Conservation (phyloP, 2,329 filamentous ascomycete species). For the Hymenoscyphus fraxineus region DNA sequence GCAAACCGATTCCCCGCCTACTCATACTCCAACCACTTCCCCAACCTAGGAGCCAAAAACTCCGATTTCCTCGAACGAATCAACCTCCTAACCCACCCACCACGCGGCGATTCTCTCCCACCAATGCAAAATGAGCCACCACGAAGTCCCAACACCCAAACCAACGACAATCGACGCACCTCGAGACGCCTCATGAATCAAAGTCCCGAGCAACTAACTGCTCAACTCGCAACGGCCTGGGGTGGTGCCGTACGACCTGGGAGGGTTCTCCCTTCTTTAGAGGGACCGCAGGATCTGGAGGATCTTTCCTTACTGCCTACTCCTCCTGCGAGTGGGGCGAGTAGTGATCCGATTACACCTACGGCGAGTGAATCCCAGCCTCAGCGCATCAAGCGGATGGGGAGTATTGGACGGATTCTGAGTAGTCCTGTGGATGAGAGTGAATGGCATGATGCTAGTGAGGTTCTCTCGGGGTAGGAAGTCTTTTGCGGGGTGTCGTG, state of each 20-base stretch:
- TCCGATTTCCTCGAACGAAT: slow-evolving; percentile 9
- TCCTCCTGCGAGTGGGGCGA: slow-evolving; percentile 19
- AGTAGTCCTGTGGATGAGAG: slow-evolving; percentile 15
- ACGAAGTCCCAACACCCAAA: not conserved
- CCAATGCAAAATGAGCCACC: slow-evolving; percentile 13
- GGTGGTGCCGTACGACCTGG: not conserved
- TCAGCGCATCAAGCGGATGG: slow-evolving; percentile 26
- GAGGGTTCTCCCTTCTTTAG: not conserved
- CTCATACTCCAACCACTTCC: slow-evolving; percentile 18
- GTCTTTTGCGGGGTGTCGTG: no score
- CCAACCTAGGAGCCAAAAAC: slow-evolving; percentile 17
- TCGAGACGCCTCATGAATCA: not conserved
- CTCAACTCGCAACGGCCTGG: not conserved
- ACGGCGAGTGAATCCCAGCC: slow-evolving; percentile 6
- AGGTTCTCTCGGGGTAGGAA: slow-evolving; percentile 7
- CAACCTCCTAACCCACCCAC: slow-evolving; percentile 22
- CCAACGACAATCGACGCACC: not conserved
- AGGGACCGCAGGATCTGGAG: not conserved
- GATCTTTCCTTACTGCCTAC: slow-evolving; percentile 12
- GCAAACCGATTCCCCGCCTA: slow-evolving; percentile 14
- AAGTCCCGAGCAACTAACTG: not conserved
- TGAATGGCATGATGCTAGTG: slow-evolving; percentile 26
- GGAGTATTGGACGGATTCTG: slow-evolving; percentile 28
- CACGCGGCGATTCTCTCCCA: slow-evolving; percentile 10
- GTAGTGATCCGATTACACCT: slow-evolving; percentile 23